A percentile compares a stretch with the other conserved stretches of the same genome.
Evolutionary conservation across 2,329 filamentous ascomycete genomes (phyloP).

Genomic region (Penicillium sp.): DNA sequence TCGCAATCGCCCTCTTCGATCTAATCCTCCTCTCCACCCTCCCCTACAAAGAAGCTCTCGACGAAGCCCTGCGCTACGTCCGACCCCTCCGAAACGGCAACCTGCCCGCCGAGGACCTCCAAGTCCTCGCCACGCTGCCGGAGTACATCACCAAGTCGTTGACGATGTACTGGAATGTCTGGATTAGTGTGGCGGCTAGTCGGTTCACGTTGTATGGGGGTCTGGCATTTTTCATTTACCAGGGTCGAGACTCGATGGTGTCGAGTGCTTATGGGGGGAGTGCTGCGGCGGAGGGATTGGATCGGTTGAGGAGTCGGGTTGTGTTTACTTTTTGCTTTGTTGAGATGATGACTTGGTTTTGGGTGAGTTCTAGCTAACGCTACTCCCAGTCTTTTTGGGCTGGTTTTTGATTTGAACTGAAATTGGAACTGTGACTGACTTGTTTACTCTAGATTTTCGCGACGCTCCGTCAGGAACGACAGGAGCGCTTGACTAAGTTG

Average conservation of each 20-base stretch:
- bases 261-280: constrained; percentile 25
- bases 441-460: constrained; percentile 33
- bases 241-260: constrained; percentile 27
- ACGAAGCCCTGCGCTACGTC: constrained; percentile 59
- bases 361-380: constrained; percentile 57
- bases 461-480: constrained; percentile 43
- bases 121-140: constrained; percentile 23
- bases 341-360: constrained; percentile 86
- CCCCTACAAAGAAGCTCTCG: constrained; percentile 67
- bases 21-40: constrained; percentile 62
- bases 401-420: too few species aligned
- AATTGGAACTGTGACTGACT: constrained; percentile 7
- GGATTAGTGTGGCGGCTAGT: constrained; percentile 38
- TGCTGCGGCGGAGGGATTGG: constrained; percentile 50
- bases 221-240: constrained; percentile 44
- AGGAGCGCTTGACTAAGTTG: constrained; percentile 31
- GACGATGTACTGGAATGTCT: constrained; percentile 45
- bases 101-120: constrained; percentile 28
- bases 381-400: too few species aligned
- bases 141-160: constrained; percentile 30
- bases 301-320: constrained; percentile 78
- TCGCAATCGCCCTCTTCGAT: constrained; percentile 67
- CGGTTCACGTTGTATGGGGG: constrained; percentile 43
- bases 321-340: constrained; percentile 85
- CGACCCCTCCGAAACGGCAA: constrained; percentile 29